Evolutionary conservation across 1,139 yeast genomes (phyloP).

Genomic region (Eremothecium coryli): DNA sequence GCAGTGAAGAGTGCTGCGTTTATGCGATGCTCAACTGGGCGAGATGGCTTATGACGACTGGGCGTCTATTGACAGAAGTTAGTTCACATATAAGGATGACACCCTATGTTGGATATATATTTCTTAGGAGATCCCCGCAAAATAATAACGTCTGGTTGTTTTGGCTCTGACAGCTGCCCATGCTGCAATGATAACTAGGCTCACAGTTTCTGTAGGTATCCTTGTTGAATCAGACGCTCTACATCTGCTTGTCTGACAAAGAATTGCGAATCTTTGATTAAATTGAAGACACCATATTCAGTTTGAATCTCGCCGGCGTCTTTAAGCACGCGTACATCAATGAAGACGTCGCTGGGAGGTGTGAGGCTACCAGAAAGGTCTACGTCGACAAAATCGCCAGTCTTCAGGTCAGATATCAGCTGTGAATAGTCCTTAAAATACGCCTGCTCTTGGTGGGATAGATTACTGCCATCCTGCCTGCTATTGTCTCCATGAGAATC

Average conservation of each 20-base stretch:
- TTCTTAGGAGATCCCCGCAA: too few relatives aligned
- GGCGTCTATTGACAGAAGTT: too few relatives aligned
- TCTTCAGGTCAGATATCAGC: conserved; percentile 64
- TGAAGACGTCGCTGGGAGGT: conserved; percentile 86
- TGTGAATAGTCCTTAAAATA: conserved; percentile 66
- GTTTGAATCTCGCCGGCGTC: conserved; percentile 98
- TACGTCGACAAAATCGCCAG: conserved; percentile 64
- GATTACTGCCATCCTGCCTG: conserved; percentile 35
- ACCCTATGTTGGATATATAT: too few relatives aligned
- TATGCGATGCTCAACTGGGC: too few relatives aligned
- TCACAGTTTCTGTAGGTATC: conserved; percentile 72
- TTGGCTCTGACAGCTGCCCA: too few relatives aligned
- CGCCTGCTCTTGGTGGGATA: conserved; percentile 73
- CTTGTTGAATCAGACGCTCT: conserved; percentile 88
- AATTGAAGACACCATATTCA: conserved; percentile 89
- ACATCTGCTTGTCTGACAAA: conserved; percentile 92
- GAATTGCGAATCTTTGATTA: conserved; percentile 92
- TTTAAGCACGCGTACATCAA: conserved; percentile 84
- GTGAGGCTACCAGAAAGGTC: conserved; percentile 80
- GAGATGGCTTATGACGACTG: too few relatives aligned
- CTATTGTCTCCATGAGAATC: conserved; percentile 18
- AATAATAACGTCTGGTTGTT: too few relatives aligned
- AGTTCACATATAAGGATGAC: too few relatives aligned
- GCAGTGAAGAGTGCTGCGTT: too few relatives aligned
- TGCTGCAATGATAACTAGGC: too few relatives aligned